Conservation (phyloP, 192 early-diverging fungal species). For the Coemansia sp. region DNA sequence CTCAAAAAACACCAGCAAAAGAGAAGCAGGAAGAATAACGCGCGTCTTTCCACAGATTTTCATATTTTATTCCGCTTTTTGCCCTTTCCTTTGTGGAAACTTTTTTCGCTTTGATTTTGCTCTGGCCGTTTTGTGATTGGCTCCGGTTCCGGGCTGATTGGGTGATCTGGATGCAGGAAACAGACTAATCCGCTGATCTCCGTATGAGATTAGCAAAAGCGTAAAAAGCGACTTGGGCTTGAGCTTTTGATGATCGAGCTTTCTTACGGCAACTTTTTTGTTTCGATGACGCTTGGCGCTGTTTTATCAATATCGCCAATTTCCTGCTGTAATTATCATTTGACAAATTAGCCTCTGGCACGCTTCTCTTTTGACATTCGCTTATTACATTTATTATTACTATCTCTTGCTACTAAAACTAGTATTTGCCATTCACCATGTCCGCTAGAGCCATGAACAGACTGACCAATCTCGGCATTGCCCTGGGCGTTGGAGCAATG, state of each 20-base stretch:
- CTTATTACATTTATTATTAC: neutral
- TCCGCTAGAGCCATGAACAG: slow-evolving; percentile 54
- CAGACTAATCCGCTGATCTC: neutral
- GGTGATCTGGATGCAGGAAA: neutral
- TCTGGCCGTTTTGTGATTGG: neutral
- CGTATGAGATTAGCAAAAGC: too few species aligned
- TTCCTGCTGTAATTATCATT: too few species aligned
- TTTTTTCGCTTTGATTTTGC: neutral
- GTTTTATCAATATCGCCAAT: too few species aligned
- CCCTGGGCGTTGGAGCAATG: slow-evolving; percentile 66
- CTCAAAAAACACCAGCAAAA: neutral
- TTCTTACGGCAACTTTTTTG: too few species aligned
- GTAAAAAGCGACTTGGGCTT: too few species aligned
- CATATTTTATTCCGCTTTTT: neutral
- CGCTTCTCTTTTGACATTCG: neutral
- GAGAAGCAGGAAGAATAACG: neutral
- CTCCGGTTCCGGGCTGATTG: neutral
- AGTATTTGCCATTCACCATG: slow-evolving; percentile 12
- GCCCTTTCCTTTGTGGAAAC: neutral
- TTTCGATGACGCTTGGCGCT: too few species aligned
- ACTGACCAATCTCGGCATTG: slow-evolving; percentile 80
- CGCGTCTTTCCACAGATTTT: neutral
- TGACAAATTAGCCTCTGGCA: too few species aligned
- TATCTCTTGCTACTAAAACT: neutral
- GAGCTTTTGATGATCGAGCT: too few species aligned